Conservation (phyloP, 768 basidiomycete species). For the Gyrodon lividus region DNA sequence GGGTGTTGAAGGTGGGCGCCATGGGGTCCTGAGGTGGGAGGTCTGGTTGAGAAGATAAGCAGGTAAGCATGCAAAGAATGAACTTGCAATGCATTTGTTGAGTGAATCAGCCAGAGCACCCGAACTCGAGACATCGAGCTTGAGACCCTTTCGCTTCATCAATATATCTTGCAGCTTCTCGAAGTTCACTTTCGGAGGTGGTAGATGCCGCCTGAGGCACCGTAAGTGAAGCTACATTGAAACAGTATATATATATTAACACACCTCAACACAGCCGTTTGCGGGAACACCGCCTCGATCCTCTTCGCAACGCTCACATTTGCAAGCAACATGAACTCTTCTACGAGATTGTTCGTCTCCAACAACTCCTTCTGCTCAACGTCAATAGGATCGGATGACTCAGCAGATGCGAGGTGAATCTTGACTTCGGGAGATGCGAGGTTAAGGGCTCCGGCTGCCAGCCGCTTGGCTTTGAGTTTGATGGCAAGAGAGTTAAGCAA, state of each 20-base stretch:
- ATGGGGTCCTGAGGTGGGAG: slow-evolving; percentile 57
- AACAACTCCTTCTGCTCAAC: slow-evolving; percentile 91
- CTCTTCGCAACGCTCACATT: slow-evolving; percentile 91
- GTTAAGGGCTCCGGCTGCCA: slow-evolving; percentile 96
- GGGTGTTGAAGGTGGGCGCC: slow-evolving; percentile 92
- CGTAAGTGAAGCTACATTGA: neutral
- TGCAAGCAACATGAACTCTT: slow-evolving; percentile 98
- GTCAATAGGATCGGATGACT: slow-evolving; percentile 93
- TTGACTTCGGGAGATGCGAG: slow-evolving; percentile 98
- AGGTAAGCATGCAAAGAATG: slow-evolving; percentile 1
- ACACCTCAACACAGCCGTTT: slow-evolving; percentile 89
- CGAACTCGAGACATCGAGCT: slow-evolving; percentile 87
- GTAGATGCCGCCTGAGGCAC: slow-evolving; percentile 71
- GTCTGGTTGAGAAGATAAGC: neutral
- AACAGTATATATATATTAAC: slow-evolving; percentile 7
- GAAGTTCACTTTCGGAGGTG: slow-evolving; percentile 91
- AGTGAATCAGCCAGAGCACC: slow-evolving; percentile 85
- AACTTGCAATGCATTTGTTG: slow-evolving; percentile 79
- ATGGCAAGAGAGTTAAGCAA: slow-evolving; percentile 84
- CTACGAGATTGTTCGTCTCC: slow-evolving; percentile 95
- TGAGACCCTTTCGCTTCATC: slow-evolving; percentile 77
- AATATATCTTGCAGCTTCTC: slow-evolving; percentile 94
- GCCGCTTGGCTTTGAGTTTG: slow-evolving; percentile 81
- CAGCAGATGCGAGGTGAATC: slow-evolving; percentile 90
- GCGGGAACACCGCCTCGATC: slow-evolving; percentile 93